These are phyloP conservation scores for Lentithecium fluviatile DNA, from an alignment of 495 filamentous ascomycete species.

Conservation along the genomic window DNA sequence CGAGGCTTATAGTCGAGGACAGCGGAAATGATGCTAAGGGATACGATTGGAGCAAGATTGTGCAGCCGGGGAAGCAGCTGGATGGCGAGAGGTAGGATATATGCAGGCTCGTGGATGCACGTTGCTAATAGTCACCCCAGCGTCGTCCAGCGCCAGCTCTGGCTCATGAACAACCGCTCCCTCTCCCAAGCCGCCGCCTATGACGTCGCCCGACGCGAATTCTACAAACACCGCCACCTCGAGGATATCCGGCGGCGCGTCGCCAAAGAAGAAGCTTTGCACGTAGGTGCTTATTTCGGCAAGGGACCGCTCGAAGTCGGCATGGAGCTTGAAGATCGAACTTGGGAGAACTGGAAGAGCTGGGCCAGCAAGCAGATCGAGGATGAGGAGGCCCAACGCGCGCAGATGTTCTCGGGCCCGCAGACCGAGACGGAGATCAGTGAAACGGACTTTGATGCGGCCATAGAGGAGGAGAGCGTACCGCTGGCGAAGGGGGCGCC, in stretches of 20 bases:
- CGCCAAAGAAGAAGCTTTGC: slow-evolving; percentile 82
- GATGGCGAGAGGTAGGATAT: slow-evolving; percentile 78
- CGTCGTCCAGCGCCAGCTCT: slow-evolving; percentile 89
- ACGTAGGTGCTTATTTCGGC: slow-evolving; percentile 83
- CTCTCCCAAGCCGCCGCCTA: slow-evolving; percentile 71
- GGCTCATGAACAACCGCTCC: slow-evolving; percentile 67
- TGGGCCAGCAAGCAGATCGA: slow-evolving; percentile 67
- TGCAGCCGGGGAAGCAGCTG: slow-evolving; percentile 73
- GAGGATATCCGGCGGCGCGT: slow-evolving; percentile 83
- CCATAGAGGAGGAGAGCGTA: no score
- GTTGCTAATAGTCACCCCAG: slow-evolving; percentile 49
- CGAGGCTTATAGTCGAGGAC: slow-evolving; percentile 77
- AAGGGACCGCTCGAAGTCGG: slow-evolving; percentile 69
- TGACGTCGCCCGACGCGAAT: slow-evolving; percentile 83
- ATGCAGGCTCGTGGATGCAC: neutral
- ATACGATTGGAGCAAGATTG: slow-evolving; percentile 76
- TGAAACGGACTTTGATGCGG: slow-evolving; percentile 3
- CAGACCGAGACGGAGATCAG: slow-evolving; percentile 14
- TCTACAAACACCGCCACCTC: slow-evolving; percentile 77
- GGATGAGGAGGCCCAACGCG: slow-evolving; percentile 41
- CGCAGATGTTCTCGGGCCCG: slow-evolving; percentile 33
- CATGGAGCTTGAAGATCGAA: slow-evolving; percentile 75
- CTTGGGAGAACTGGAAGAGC: slow-evolving; percentile 75
- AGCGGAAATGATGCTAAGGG: slow-evolving; percentile 75
- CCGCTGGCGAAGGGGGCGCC: no score